These are phyloP conservation scores for Candida peoriensis DNA, from an alignment of 805 yeast genomes.

Conservation along the genomic window DNA sequence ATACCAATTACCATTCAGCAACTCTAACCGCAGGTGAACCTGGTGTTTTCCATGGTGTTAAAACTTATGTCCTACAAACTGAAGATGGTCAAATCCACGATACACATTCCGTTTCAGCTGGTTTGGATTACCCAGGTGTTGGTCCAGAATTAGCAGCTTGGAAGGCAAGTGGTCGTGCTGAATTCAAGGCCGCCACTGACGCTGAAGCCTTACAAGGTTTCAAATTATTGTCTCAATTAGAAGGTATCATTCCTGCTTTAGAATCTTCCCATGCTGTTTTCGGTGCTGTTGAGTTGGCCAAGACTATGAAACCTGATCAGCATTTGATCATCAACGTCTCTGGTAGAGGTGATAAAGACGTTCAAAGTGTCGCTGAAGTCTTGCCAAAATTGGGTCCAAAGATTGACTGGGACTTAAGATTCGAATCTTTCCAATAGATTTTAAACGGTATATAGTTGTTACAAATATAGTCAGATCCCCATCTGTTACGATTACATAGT, in stretches of 20 bases:
- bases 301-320: slow-evolving; percentile 72
- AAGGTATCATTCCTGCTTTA: slow-evolving; percentile 97
- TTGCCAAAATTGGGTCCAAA: slow-evolving; percentile 85
- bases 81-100: slow-evolving; percentile 94
- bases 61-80: slow-evolving; percentile 87
- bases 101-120: slow-evolving; percentile 97
- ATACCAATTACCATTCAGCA: slow-evolving; percentile 87
- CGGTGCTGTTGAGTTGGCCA: slow-evolving; percentile 87
- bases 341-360: slow-evolving; percentile 99
- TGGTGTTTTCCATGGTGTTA: slow-evolving; percentile 98
- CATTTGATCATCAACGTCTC: slow-evolving; percentile 84
- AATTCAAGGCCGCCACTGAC: slow-evolving; percentile 88
- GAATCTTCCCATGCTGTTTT: slow-evolving; percentile 96
- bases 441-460: no score
- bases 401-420: slow-evolving; percentile 95
- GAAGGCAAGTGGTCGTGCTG: slow-evolving; percentile 91
- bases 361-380: slow-evolving; percentile 93
- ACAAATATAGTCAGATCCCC: no score
- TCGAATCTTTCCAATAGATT: slow-evolving; percentile 38
- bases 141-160: slow-evolving; percentile 97
- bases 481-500: no score
- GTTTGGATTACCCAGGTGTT: slow-evolving; percentile 98
- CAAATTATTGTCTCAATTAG: slow-evolving; percentile 81
- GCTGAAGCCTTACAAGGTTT: slow-evolving; percentile 94
- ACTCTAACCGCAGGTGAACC: slow-evolving; percentile 92